Percentiles rank a stretch among this genome's conserved stretches.
These are phyloP conservation scores for Plantago lanceolata DNA, from an alignment of 305 asterid species.

Conservation along the genomic window DNA sequence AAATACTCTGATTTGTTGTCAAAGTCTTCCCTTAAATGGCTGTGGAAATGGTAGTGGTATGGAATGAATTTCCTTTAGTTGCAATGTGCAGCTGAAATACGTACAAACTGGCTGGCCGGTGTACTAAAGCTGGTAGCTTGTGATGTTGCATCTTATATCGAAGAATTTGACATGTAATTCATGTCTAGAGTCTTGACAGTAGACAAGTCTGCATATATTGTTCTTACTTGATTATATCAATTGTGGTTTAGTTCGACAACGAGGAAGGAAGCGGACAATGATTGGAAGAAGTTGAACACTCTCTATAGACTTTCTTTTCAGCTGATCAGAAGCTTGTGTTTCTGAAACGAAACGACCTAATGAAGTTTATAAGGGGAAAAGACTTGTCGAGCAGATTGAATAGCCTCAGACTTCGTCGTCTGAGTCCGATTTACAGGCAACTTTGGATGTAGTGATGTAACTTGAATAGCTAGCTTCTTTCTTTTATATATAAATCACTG, in stretches of 20 bases:
- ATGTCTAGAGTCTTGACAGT: not conserved
- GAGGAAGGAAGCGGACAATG: constrained; percentile 93
- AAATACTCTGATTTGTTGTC: not conserved
- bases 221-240: constrained; percentile 17
- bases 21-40: not conserved
- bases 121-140: too few species aligned
- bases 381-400: not conserved
- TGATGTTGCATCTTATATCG: not conserved
- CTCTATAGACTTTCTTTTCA: not conserved
- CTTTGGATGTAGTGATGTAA: not conserved
- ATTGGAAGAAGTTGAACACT: constrained; percentile 57
- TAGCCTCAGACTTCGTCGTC: not conserved
- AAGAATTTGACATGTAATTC: too few species aligned
- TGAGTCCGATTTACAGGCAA: not conserved
- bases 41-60: too few species aligned
- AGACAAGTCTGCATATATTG: not conserved
- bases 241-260: constrained; percentile 50
- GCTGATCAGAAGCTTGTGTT: not conserved
- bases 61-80: too few species aligned
- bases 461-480: not conserved
- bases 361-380: not conserved
- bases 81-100: too few species aligned
- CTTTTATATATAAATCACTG: too few species aligned
- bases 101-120: too few species aligned
- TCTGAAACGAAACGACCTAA: not conserved